Evolutionary conservation across 1,284 basidiomycete genomes (phyloP).

Genomic region (Apiotrichum montevideense): DNA sequence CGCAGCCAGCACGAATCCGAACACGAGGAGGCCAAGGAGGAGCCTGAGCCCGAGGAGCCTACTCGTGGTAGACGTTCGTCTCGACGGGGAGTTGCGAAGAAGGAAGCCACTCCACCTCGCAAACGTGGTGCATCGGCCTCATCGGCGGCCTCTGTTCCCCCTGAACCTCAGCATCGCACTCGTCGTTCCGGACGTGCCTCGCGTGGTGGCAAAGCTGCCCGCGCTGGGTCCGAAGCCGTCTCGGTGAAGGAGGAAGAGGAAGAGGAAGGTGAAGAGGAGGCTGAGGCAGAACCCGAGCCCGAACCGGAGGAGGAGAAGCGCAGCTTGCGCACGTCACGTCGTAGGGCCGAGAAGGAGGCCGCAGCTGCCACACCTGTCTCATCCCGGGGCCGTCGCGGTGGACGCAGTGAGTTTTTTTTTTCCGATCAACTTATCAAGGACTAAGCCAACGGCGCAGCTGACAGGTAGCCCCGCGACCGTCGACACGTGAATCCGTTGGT

Average conservation of each 20-base stretch:
- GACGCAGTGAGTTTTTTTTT: conserved; percentile 13
- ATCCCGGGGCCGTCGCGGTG: conserved; percentile 11
- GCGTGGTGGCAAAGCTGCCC: conserved; percentile 26
- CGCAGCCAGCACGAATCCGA: conserved; percentile 7
- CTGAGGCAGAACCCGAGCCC: conserved; percentile 20
- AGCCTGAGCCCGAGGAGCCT: conserved; percentile 13
- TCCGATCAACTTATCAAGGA: not conserved
- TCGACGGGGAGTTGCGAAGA: conserved; percentile 11
- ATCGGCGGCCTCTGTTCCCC: conserved; percentile 25
- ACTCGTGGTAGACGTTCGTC: conserved; percentile 21
- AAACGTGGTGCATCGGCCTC: conserved; percentile 28
- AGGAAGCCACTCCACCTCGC: conserved; percentile 24
- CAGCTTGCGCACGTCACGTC: conserved; percentile 22
- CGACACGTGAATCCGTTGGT: conserved; percentile 22
- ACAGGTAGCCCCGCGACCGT: conserved; percentile 30
- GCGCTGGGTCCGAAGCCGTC: conserved; percentile 25
- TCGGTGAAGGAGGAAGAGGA: conserved; percentile 28
- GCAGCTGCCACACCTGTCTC: conserved; percentile 10
- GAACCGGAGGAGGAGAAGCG: conserved; percentile 22
- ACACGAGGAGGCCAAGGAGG: conserved; percentile 9
- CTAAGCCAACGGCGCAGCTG: conserved; percentile 18
- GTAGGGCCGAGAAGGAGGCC: conserved; percentile 18
- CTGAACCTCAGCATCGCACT: conserved; percentile 6
- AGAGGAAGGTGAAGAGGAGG: conserved; percentile 10
- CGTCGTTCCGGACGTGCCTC: conserved; percentile 15